phyloP scores from a whole-genome alignment of 2,329 filamentous ascomycete species.

The Hirsutella thompsonii region DNA sequence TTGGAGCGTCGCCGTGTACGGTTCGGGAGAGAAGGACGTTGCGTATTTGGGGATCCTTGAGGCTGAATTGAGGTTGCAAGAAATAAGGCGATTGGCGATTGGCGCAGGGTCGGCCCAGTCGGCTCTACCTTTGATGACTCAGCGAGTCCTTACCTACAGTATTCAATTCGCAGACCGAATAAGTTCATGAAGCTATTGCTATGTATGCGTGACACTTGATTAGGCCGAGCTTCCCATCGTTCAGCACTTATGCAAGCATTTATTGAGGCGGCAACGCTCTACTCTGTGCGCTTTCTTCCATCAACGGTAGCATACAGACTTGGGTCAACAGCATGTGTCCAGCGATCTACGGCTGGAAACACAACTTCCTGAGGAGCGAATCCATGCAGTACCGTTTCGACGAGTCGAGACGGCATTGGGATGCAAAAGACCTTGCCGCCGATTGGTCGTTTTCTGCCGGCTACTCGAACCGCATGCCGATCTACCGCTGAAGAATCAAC shows the following conservation, averaged over 20 bases:
- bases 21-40: no score
- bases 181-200: no score
- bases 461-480: constrained; percentile 6
- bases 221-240: no score
- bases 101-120: constrained; percentile 5
- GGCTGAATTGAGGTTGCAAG: constrained; percentile 13
- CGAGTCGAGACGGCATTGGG: constrained; percentile 12
- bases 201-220: no score
- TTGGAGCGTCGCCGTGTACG: constrained; percentile 10
- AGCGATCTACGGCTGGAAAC: no score
- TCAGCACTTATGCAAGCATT: no score
- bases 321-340: no score
- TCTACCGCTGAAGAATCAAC: background rate
- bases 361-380: no score
- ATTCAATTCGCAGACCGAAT: background rate
- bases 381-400: background rate
- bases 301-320: no score
- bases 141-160: constrained; percentile 13
- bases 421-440: constrained; percentile 16
- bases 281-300: no score
- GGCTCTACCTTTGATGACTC: constrained; percentile 17
- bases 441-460: constrained; percentile 7
- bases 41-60: constrained; percentile 16
- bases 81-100: constrained; percentile 26
- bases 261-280: no score